A percentile compares a stretch with the other conserved stretches of the same genome.
These are phyloP conservation scores for Gnomoniopsis sp. DNA, from an alignment of 2,329 filamentous ascomycete genomes.

Conservation along the genomic window DNA sequence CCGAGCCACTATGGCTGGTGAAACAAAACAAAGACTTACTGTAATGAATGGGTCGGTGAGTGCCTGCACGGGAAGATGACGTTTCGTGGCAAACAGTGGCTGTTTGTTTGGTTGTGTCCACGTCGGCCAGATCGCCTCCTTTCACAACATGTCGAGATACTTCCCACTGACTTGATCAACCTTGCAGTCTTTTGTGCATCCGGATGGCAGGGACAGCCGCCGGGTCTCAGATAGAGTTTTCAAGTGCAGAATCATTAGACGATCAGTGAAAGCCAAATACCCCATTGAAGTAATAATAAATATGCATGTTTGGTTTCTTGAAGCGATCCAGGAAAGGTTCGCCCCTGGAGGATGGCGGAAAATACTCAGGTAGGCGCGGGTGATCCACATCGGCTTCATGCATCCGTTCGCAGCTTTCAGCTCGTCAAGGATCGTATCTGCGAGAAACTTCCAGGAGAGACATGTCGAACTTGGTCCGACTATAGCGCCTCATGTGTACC, in stretches of 20 bases:
- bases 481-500: background rate
- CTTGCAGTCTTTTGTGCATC: background rate
- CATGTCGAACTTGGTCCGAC: background rate
- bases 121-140: conserved; percentile 11
- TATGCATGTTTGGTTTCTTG: conserved; percentile 6
- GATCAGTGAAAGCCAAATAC: background rate
- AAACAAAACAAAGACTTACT: background rate
- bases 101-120: background rate
- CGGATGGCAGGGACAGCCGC: background rate
- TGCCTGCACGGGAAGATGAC: conserved; percentile 4
- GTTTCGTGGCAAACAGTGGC: background rate
- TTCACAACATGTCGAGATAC: background rate
- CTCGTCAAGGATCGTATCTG: conserved; percentile 16
- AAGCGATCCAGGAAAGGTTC: conserved; percentile 9
- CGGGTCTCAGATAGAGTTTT: background rate
- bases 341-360: conserved; percentile 9
- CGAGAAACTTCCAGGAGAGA: background rate
- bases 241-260: background rate
- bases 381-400: conserved; percentile 16
- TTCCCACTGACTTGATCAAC: background rate
- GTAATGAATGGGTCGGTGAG: background rate
- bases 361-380: background rate
- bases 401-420: conserved; percentile 13
- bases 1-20: background rate
- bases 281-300: too few species aligned